Conservation (phyloP, 176 grass and related monocot species). For the Triticum urartu region DNA sequence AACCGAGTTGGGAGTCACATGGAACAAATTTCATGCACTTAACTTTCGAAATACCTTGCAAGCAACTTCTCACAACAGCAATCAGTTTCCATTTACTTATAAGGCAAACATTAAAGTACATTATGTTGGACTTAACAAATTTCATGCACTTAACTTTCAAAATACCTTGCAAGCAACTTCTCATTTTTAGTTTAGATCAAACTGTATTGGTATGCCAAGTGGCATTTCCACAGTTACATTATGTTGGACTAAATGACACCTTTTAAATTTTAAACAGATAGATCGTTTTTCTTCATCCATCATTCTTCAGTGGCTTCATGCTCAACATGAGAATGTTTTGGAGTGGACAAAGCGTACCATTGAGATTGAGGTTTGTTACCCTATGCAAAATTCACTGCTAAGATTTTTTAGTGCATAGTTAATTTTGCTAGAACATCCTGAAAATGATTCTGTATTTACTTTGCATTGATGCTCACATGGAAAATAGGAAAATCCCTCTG, state of each 20-base stretch:
- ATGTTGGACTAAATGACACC: constrained; percentile 1
- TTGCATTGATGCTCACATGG: not conserved
- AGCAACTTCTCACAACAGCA: not conserved
- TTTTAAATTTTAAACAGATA: constrained; percentile 51
- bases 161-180: too few species aligned
- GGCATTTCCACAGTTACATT: constrained; percentile 1
- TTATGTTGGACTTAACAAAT: too few species aligned
- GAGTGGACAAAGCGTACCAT: constrained; percentile 85
- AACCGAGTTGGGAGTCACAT: not conserved
- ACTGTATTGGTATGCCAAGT: not conserved
- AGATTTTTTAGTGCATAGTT: not conserved
- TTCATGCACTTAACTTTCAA: too few species aligned
- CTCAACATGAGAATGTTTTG: constrained; percentile 82
- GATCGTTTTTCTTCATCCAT: constrained; percentile 57
- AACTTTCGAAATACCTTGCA: constrained; percentile 9
- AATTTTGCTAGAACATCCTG: constrained; percentile 17
- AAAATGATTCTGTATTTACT: not conserved
- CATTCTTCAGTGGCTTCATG: constrained; percentile 89
- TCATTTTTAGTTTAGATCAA: not conserved
- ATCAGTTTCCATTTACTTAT: constrained; percentile 3
- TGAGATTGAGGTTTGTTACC: constrained; percentile 75
- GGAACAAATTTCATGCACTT: constrained; percentile 15
- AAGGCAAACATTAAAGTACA: constrained; percentile 10
- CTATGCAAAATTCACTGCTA: constrained; percentile 23
- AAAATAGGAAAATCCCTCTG: not conserved